These are phyloP conservation scores for Neofusicoccum sp. DNA, from an alignment of 2,329 filamentous ascomycete genomes.

Conservation along the genomic window DNA sequence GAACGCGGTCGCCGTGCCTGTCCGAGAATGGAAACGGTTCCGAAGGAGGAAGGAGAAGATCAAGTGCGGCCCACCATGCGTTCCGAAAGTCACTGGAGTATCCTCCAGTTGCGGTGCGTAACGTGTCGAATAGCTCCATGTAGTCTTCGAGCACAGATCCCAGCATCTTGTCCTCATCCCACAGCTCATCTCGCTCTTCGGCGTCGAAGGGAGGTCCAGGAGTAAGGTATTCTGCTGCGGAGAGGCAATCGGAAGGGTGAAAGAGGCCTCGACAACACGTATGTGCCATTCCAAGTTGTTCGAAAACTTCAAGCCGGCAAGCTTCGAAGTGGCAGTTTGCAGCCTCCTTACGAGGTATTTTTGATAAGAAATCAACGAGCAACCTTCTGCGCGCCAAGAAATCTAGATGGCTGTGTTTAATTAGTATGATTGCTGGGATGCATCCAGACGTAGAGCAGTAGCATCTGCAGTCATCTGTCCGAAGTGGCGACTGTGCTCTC, in stretches of 20 bases:
- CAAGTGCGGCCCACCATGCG: not conserved
- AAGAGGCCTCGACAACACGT: not conserved
- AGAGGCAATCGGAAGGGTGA: not conserved
- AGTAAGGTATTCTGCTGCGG: not conserved
- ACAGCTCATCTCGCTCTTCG: not conserved
- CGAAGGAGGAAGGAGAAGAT: not conserved
- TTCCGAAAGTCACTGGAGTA: not conserved
- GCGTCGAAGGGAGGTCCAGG: not conserved
- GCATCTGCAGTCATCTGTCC: not conserved
- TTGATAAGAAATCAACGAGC: not conserved
- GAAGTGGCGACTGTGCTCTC: not conserved
- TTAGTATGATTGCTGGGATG: not conserved
- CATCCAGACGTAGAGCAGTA: not conserved
- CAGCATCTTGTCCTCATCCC: not conserved
- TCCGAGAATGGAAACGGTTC: not conserved
- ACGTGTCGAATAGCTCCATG: not conserved
- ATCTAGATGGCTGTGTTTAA: rapidly evolving
- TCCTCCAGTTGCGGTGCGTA: not conserved
- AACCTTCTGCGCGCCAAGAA: not conserved
- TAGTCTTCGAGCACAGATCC: not conserved
- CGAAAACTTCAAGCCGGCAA: not conserved
- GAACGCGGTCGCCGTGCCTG: not conserved
- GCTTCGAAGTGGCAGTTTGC: not conserved
- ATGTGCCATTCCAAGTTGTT: not conserved
- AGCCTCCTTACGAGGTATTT: not conserved